Evolutionary conservation across 2,329 filamentous ascomycete species (phyloP).

Genomic region (Sporothrix humicola): DNA sequence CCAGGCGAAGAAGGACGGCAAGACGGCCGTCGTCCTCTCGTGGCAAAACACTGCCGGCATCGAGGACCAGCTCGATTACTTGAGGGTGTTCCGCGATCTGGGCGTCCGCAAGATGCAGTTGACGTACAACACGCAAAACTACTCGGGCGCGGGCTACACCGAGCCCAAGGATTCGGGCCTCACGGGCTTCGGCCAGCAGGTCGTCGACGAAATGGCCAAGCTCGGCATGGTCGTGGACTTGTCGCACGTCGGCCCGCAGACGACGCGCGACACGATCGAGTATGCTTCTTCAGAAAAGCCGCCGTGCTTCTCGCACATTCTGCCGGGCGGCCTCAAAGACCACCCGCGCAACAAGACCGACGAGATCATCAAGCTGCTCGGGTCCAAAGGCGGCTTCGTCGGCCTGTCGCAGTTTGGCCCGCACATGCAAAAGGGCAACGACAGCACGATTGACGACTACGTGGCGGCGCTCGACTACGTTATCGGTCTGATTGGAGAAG

Average conservation of each 20-base stretch:
- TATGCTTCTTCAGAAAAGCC: conserved; percentile 46
- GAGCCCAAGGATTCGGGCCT: conserved; percentile 47
- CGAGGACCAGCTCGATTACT: conserved; percentile 48
- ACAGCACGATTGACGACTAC: conserved; percentile 51
- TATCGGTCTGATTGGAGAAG: conserved; percentile 46
- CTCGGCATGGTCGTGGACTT: conserved; percentile 48
- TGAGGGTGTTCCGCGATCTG: conserved; percentile 49
- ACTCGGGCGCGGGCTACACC: conserved; percentile 49
- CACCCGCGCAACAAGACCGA: conserved; percentile 50
- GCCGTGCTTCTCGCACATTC: conserved; percentile 49
- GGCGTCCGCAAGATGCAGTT: conserved; percentile 52
- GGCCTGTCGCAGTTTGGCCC: conserved; percentile 49
- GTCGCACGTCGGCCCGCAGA: conserved; percentile 46
- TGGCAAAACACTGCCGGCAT: conserved; percentile 52
- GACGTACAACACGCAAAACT: conserved; percentile 52
- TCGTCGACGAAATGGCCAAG: conserved; percentile 46
- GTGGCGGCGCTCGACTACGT: conserved; percentile 50
- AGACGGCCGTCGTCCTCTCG: conserved; percentile 48
- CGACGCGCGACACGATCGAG: conserved; percentile 46
- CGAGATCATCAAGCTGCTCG: conserved; percentile 46
- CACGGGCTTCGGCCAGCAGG: conserved; percentile 46
- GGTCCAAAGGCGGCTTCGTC: conserved; percentile 48
- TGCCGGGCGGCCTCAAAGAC: conserved; percentile 46
- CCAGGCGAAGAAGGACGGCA: conserved; percentile 46
- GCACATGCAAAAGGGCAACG: conserved; percentile 49